Conservation (phyloP, 805 yeast species). For the Saccharomycopsis sp. region DNA sequence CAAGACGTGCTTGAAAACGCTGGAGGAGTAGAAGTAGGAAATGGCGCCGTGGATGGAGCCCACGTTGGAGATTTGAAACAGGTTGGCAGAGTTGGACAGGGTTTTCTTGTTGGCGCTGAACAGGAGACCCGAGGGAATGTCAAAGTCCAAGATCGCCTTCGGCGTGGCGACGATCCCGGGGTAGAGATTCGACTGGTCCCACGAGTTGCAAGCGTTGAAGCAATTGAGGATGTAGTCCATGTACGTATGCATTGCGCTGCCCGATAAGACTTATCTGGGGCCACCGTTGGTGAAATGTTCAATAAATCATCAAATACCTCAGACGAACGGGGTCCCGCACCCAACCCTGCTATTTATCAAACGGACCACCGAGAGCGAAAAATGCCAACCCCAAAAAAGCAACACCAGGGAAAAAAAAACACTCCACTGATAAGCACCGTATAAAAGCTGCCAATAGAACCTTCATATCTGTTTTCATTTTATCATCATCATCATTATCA, state of each 20-base stretch:
- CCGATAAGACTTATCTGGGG: too few species aligned
- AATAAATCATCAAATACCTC: too few species aligned
- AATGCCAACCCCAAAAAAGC: too few species aligned
- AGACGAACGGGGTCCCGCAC: too few species aligned
- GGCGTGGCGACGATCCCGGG: slow-evolving; percentile 70
- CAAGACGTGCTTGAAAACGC: slow-evolving; percentile 44
- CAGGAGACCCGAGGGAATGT: slow-evolving; percentile 56
- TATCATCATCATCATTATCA: too few species aligned
- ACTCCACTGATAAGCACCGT: too few species aligned
- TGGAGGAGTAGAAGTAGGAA: slow-evolving; percentile 69
- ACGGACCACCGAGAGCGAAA: too few species aligned
- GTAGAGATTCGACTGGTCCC: slow-evolving; percentile 76
- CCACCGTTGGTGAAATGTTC: too few species aligned
- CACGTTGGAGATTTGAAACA: slow-evolving; percentile 57
- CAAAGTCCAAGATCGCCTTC: slow-evolving; percentile 57
- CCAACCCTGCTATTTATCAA: too few species aligned
- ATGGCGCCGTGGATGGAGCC: slow-evolving; percentile 70
- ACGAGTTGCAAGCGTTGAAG: slow-evolving; percentile 58
- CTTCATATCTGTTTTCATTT: too few species aligned
- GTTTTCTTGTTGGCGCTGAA: slow-evolving; percentile 64
- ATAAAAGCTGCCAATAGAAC: too few species aligned
- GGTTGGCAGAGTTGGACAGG: slow-evolving; percentile 60
- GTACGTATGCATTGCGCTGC: slow-evolving; percentile 65
- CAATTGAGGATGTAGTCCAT: slow-evolving; percentile 80
- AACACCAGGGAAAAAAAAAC: too few species aligned